Base-by-base conservation (phyloP, 1,284 basidiomycete genomes). In the Macrocybe sp. region DNA sequence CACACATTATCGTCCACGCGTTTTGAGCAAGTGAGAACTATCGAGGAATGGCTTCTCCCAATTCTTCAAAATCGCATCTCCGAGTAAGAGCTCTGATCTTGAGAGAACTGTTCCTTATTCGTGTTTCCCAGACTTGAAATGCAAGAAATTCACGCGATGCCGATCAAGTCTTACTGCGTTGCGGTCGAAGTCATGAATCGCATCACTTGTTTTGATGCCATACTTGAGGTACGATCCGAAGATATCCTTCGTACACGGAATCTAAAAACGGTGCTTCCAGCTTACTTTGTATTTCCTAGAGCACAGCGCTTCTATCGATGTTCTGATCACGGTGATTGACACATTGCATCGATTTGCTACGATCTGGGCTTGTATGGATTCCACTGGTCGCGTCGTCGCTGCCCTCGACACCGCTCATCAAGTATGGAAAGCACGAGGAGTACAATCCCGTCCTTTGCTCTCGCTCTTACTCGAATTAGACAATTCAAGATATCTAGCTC, bases 331-430 rank as follows among this genome's bases (percentile, higher is more conserved):
- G 0, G 73, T 86, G 2, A 73, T 89, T 14, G 79, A 84, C 52
- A 81, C 80, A 2, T 69, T 90, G 6, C 75, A 78, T 50, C 77
- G 83, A 10, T 82, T 84, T 53, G 72, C 78, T 12, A 75, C 77
- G 12, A 79, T 89, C 29, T 91, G 87, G 88, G 76, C 76, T 10
- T 86, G 84, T 53, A 86, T 90, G 81, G 74, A 85, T 55, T 72
- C 67, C n/a, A 75, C 79, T 50, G 64, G 67, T 31, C 64, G 56
- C 0, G 80, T 90, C 39, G 72, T 80, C 2, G 62, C 67, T 7
- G 74, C 81, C 0, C 71, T 91, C n/a, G 79, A 81, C 58, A 63
- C 69, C 22, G 76, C 82, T 3, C 80, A 88, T 58, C 71, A 80
- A 46, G 64, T 69, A 2, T 86, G 79, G 80, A 81, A 80, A 56